A percentile compares a stretch with the other conserved stretches of the same genome.
These are phyloP conservation scores for Penicillium concentricum DNA, from an alignment of 2,329 filamentous ascomycete genomes.

Conservation along the genomic window DNA sequence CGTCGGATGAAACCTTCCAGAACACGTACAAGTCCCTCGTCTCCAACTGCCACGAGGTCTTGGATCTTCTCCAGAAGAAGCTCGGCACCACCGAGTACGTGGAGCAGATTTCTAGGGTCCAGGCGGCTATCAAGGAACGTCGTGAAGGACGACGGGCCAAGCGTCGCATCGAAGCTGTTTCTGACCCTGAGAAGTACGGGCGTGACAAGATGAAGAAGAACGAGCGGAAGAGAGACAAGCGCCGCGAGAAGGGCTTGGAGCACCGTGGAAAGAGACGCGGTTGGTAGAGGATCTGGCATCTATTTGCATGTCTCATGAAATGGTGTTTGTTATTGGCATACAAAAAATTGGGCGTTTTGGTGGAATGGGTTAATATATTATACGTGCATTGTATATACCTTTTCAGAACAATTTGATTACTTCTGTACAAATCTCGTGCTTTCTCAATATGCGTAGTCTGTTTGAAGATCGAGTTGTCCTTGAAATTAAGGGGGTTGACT, in stretches of 20 bases:
- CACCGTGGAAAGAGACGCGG: slow-evolving; percentile 70
- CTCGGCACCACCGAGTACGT: slow-evolving; percentile 79
- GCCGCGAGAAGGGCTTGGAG: slow-evolving; percentile 74
- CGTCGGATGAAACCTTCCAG: slow-evolving; percentile 68
- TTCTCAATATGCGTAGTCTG: slow-evolving; percentile 3
- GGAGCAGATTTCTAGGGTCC: slow-evolving; percentile 68
- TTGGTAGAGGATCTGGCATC: slow-evolving; percentile 50
- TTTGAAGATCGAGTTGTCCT: not conserved
- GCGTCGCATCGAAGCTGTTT: slow-evolving; percentile 83
- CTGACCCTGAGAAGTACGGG: slow-evolving; percentile 74
- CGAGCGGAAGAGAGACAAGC: slow-evolving; percentile 78
- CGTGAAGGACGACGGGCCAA: slow-evolving; percentile 76
- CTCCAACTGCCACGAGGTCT: slow-evolving; percentile 69
- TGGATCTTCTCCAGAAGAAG: slow-evolving; percentile 81
- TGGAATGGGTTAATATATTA: slow-evolving; percentile 7
- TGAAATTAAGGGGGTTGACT: not conserved
- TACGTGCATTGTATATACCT: slow-evolving; percentile 25
- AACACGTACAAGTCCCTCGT: slow-evolving; percentile 69
- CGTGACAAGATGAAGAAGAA: slow-evolving; percentile 78
- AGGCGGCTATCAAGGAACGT: slow-evolving; percentile 68
- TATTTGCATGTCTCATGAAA: slow-evolving; percentile 17
- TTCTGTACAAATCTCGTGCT: slow-evolving; percentile 10
- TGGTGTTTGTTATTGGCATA: slow-evolving; percentile 22
- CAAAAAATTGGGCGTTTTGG: slow-evolving; percentile 27
- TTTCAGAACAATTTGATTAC: slow-evolving; percentile 21